phyloP scores from a whole-genome alignment of 257 asterid genomes.

The Leonotis leonurus region DNA sequence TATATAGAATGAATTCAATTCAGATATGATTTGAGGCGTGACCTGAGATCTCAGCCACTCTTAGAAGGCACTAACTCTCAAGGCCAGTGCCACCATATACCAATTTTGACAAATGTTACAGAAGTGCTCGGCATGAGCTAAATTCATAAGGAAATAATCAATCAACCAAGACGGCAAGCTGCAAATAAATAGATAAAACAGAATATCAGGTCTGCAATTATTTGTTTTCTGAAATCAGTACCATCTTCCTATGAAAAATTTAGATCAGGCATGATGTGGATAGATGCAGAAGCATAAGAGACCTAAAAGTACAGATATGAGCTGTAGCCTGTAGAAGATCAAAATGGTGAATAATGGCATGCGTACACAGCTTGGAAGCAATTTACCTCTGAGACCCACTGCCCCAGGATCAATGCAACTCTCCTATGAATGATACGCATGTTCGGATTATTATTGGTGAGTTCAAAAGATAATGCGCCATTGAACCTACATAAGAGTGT shows the following conservation, averaged over 20 bases:
- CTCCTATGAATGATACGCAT: slow-evolving; percentile 90
- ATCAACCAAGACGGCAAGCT: slow-evolving; percentile 11
- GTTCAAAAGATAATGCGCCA: slow-evolving; percentile 82
- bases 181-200: not conserved
- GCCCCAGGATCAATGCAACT: slow-evolving; percentile 95
- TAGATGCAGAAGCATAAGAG: slow-evolving; percentile 6
- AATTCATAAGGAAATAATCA: not conserved
- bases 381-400: slow-evolving; percentile 98
- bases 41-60: not conserved
- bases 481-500: slow-evolving; percentile 64
- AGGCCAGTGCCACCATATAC: slow-evolving; percentile 4
- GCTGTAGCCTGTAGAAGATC: slow-evolving; percentile 4
- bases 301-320: not conserved
- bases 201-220: slow-evolving; percentile 8
- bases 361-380: not conserved
- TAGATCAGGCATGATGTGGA: slow-evolving; percentile 8
- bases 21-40: slow-evolving; percentile 7
- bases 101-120: not conserved
- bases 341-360: not conserved
- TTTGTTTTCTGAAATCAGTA: slow-evolving; percentile 7
- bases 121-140: slow-evolving; percentile 3
- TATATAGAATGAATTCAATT: not conserved
- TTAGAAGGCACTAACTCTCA: slow-evolving; percentile 6
- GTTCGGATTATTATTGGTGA: slow-evolving; percentile 74
- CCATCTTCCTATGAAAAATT: not conserved